phyloP scores from a whole-genome alignment of 306 rosid species.

The Ochetophila trinervis region DNA sequence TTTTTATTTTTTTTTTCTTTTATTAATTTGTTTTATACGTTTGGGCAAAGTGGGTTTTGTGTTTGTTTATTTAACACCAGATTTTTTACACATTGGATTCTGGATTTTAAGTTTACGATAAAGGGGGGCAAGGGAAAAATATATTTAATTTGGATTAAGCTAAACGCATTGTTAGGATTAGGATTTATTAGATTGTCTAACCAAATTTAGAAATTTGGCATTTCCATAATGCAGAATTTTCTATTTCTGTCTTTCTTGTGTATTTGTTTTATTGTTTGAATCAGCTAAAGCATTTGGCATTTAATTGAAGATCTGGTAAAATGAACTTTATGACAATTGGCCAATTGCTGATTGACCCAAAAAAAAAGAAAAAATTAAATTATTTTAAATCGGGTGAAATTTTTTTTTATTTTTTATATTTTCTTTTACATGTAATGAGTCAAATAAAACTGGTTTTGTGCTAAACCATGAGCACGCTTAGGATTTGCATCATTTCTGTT shows the following conservation, averaged over 20 bases:
- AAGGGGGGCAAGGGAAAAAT: no score
- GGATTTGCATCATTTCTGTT: background rate
- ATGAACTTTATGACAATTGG: background rate
- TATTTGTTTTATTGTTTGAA: no score
- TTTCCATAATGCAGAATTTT: no score
- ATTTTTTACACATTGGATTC: background rate
- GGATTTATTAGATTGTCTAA: no score
- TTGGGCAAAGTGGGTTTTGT: background rate
- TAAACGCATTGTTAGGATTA: no score
- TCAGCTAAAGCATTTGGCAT: no score
- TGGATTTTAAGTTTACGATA: no score
- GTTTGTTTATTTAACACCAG: background rate
- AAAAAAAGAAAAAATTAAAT: background rate
- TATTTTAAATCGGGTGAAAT: no score
- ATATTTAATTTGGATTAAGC: no score
- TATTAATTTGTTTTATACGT: background rate
- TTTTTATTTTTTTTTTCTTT: background rate
- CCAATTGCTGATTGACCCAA: background rate
- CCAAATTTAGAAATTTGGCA: no score
- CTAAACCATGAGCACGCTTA: background rate
- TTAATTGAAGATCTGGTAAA: no score
- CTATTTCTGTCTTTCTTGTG: no score
- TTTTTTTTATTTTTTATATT: background rate
- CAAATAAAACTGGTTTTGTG: background rate
- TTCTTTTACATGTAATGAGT: background rate